Conservation (phyloP, 2,329 filamentous ascomycete species). For the Coniochaeta ligniaria region DNA sequence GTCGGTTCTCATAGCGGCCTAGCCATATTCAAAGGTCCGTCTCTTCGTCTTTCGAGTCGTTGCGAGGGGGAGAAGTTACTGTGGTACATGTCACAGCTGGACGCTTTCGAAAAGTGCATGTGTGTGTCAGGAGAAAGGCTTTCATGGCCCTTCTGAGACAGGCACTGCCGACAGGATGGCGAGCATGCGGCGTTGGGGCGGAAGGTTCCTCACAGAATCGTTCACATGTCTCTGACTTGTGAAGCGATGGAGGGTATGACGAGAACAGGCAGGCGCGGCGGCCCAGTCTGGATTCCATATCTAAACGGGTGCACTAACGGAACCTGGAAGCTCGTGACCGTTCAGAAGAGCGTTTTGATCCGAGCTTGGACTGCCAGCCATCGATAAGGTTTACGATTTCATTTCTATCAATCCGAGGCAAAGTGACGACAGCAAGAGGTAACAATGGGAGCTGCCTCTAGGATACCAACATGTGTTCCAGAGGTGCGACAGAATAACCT, state of each 20-base stretch:
- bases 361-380: too few relatives aligned
- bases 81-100: not conserved
- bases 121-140: not conserved
- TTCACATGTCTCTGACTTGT: not conserved
- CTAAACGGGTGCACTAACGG: not conserved
- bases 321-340: not conserved
- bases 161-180: not conserved
- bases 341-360: not conserved
- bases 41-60: not conserved
- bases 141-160: not conserved
- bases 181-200: not conserved
- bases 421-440: too few relatives aligned
- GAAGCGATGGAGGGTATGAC: slow-evolving; percentile 3
- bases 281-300: slow-evolving; percentile 3
- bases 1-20: not conserved
- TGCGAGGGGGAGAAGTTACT: not conserved
- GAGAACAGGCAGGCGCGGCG: slow-evolving; percentile 8
- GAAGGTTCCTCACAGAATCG: not conserved
- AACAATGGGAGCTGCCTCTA: too few relatives aligned
- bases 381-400: too few relatives aligned
- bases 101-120: not conserved
- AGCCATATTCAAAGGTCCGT: not conserved
- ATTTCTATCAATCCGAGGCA: too few relatives aligned
- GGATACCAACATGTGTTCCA: too few relatives aligned
- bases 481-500: too few relatives aligned